Evolutionary conservation across 345 rosid genomes (phyloP).

Genomic region (Ceriops zippeliana): DNA sequence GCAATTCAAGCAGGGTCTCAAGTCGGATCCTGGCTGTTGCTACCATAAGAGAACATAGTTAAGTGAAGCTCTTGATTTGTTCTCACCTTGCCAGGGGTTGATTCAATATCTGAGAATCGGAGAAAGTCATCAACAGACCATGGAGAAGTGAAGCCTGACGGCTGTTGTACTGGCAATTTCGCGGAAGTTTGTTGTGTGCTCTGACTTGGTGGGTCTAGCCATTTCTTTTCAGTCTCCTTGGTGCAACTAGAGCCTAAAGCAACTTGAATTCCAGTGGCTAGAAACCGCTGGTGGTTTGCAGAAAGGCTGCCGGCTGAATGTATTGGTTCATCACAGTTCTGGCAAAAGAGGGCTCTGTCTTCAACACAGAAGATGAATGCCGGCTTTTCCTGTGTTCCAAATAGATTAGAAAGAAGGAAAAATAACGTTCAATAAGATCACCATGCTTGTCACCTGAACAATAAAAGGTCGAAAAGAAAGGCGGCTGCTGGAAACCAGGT

Average conservation of each 20-base stretch:
- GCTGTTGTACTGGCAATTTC: slow-evolving; percentile 45
- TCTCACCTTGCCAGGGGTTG: slow-evolving; percentile 63
- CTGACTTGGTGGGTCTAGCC: slow-evolving; percentile 60
- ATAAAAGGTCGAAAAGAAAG: no score
- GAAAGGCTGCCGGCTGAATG: slow-evolving; percentile 72
- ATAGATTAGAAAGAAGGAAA: background rate
- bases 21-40: no score
- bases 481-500: no score
- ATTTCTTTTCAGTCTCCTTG: slow-evolving; percentile 40
- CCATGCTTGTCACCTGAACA: no score
- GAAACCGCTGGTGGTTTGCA: slow-evolving; percentile 85
- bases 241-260: slow-evolving; percentile 62
- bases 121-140: slow-evolving; percentile 85
- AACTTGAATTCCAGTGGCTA: slow-evolving; percentile 89
- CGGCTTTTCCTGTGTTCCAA: slow-evolving; percentile 64
- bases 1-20: no score
- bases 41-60: no score
- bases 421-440: background rate
- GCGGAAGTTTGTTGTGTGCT: slow-evolving; percentile 36
- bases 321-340: slow-evolving; percentile 80
- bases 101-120: slow-evolving; percentile 61
- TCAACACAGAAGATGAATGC: slow-evolving; percentile 99
- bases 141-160: slow-evolving; percentile 38
- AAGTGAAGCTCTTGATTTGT: background rate
- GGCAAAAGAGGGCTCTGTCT: slow-evolving; percentile 90